These are phyloP conservation scores for Linum lewisii DNA, from an alignment of 345 rosid species.

Conservation along the genomic window DNA sequence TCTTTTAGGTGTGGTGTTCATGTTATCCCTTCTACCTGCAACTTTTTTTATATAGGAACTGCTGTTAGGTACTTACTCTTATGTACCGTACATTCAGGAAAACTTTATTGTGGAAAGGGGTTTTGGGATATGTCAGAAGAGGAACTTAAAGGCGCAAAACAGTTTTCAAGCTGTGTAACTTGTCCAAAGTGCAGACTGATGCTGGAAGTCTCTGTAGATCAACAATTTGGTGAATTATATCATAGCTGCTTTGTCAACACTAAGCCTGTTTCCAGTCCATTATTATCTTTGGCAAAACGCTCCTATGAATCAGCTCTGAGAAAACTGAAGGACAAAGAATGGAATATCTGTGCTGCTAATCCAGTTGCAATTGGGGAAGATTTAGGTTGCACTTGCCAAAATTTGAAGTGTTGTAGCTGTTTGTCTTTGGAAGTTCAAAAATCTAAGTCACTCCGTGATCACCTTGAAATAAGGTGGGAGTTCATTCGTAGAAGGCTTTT, in stretches of 20 bases:
- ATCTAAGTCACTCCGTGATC: slow-evolving; percentile 38
- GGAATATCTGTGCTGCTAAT: no score
- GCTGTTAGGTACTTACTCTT: slow-evolving; percentile 6
- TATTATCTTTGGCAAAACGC: slow-evolving; percentile 45
- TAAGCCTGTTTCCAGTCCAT: slow-evolving; percentile 23
- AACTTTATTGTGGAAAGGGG: slow-evolving; percentile 50
- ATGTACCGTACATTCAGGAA: slow-evolving; percentile 34
- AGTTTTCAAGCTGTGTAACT: slow-evolving; percentile 32
- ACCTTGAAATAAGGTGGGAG: slow-evolving; percentile 55
- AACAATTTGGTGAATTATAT: slow-evolving; percentile 63
- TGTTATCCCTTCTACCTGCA: not conserved
- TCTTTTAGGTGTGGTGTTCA: slow-evolving; percentile 44
- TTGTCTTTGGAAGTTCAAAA: slow-evolving; percentile 32
- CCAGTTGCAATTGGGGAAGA: no score
- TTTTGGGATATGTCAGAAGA: slow-evolving; percentile 32
- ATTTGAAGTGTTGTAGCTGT: slow-evolving; percentile 50
- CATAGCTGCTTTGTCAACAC: slow-evolving; percentile 25
- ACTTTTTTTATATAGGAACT: slow-evolving; percentile 4
- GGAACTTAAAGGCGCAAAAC: slow-evolving; percentile 59
- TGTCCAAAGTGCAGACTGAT: slow-evolving; percentile 60
- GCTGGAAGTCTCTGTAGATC: slow-evolving; percentile 49
- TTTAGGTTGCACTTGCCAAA: slow-evolving; percentile 54
- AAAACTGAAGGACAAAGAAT: slow-evolving; percentile 43
- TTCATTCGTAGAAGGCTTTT: slow-evolving; percentile 48
- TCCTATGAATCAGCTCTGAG: slow-evolving; percentile 50